Evolutionary conservation across 2,329 filamentous ascomycete genomes (phyloP), one percentile per base, ranked within the genome.

Genomic region (Bipolaris bicolor): DNA sequence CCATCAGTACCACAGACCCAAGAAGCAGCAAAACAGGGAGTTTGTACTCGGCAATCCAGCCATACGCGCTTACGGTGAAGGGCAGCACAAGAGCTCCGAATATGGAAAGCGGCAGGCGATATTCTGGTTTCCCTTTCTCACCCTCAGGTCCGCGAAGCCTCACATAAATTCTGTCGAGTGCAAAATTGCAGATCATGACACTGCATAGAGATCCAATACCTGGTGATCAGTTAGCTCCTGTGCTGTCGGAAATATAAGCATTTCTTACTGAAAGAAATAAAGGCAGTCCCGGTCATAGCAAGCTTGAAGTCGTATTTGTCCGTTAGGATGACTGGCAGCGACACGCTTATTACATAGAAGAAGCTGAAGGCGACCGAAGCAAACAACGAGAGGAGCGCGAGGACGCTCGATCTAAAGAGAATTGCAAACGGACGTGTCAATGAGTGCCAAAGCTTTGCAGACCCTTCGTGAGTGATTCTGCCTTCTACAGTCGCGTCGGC

Each of bases 141-240:
- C 79, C 79, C 3, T 76, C 60, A 57, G 79, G 66, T 5, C 67
- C 71, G 20, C 80, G 78, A 9, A 86, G 77, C 22, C 72, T 69
- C 43, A 84, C 66, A 69, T 86, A 86, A 52, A 86, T 81, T 31
- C 76, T 76, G 70, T 87, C 85, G 1, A 87, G 78, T 18, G 66
- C 66, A 10, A 67, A 57, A 66, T 86, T 85, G 77, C 82, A 83
- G 47, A 84, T 56, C 2, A 81, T 6, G 5, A 86, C 79, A 55
- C 78, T 78, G 45, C 82, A 29, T 2, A 78, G 63, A 0, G 83
- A 82, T 1, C 85, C 84, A 26, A 80, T 47, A 50, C 81, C 84
- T 75, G 26, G 1, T 26, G 13, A 3, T n/a, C 13, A 13, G 10
- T 49, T 26, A 58, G 45, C 31, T 22, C 10, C 13, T 34, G 11